These are phyloP conservation scores for Oenanthe javanica DNA, from an alignment of 140 eudicot genomes.

Conservation along the genomic window DNA sequence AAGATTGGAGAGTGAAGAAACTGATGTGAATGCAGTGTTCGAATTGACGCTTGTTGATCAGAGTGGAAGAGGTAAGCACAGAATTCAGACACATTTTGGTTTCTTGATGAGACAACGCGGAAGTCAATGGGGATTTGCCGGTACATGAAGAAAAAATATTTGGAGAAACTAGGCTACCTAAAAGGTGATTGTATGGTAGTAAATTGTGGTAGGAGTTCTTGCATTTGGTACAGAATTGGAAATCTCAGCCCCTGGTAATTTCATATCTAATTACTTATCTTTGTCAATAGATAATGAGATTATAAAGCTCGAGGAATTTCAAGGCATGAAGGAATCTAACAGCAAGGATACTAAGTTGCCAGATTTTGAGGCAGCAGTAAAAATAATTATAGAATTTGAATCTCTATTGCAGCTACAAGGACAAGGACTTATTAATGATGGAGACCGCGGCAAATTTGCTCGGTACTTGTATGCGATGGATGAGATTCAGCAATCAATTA, in stretches of 20 bases:
- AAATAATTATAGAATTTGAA: neutral
- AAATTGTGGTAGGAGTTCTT: neutral
- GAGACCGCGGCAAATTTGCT: neutral
- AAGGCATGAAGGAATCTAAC: neutral
- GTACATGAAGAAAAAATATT: neutral
- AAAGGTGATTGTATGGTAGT: neutral
- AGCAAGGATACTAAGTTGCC: neutral
- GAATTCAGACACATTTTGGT: neutral
- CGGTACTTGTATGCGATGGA: neutral
- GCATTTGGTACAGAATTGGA: neutral
- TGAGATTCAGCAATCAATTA: neutral
- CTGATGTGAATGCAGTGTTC: neutral
- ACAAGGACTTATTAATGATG: neutral
- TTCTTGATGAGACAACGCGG: neutral
- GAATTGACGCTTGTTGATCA: conserved; percentile 6
- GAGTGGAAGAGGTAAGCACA: neutral
- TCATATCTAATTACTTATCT: neutral
- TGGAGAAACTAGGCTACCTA: conserved; percentile 2
- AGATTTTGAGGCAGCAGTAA: neutral
- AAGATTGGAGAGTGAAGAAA: neutral
- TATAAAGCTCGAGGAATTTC: neutral
- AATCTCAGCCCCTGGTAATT: neutral
- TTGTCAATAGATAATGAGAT: neutral
- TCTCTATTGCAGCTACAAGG: neutral
- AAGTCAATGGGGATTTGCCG: neutral